A percentile compares a stretch with the other conserved stretches of the same genome.
Evolutionary conservation across 2,329 filamentous ascomycete species (phyloP).

Genomic region (Venturiaceae sp.): DNA sequence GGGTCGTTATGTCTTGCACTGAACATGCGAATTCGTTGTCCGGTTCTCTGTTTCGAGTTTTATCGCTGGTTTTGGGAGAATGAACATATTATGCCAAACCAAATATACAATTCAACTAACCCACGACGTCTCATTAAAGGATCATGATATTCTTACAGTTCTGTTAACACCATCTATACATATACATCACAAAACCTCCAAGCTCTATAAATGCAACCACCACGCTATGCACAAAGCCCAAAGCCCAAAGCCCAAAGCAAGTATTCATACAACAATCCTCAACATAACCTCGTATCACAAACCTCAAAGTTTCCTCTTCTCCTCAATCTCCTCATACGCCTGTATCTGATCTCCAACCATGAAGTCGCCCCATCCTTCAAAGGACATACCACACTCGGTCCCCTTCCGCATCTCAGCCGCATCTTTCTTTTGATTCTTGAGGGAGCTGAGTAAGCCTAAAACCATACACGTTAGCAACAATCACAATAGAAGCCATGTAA

Average conservation of each 20-base stretch:
- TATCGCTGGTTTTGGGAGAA: no score
- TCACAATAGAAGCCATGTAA: constrained; percentile 1
- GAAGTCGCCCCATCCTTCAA: constrained; percentile 71
- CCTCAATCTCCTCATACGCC: constrained; percentile 68
- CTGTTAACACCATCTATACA: no score
- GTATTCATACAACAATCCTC: neutral
- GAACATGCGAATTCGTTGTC: no score
- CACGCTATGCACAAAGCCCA: neutral
- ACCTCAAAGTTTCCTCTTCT: constrained; percentile 48
- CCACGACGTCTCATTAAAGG: no score
- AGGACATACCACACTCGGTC: constrained; percentile 83
- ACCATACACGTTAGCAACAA: constrained; percentile 6
- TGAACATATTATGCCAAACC: no score
- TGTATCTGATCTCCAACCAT: constrained; percentile 77
- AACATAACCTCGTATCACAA: neutral
- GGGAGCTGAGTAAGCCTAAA: constrained; percentile 63
- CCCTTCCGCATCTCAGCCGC: constrained; percentile 84
- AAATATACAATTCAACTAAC: no score
- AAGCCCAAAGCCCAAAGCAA: neutral
- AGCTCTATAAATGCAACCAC: no score
- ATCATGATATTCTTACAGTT: no score
- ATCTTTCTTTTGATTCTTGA: constrained; percentile 91
- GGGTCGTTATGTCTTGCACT: no score
- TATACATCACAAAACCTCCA: no score
- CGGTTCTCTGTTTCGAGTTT: no score